phyloP scores from a whole-genome alignment of 768 basidiomycete genomes.

The Termitomyces sp. region DNA sequence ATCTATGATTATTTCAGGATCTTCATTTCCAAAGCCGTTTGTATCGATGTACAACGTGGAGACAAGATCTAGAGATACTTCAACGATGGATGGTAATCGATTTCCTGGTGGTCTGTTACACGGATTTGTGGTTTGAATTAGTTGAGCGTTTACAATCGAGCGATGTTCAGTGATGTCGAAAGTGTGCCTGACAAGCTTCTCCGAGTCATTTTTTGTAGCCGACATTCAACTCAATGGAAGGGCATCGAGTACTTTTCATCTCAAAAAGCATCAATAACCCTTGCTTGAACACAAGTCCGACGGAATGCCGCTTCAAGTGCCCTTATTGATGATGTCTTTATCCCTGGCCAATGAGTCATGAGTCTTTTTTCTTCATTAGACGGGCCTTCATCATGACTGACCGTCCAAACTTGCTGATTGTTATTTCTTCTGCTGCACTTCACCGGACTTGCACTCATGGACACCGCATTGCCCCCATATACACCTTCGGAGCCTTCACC shows the following conservation, averaged over 20 bases:
- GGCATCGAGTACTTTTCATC: background rate
- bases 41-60: background rate
- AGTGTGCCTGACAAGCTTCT: constrained; percentile 5
- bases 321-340: background rate
- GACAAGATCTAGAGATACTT: background rate
- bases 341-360: constrained; percentile 1
- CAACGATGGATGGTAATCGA: background rate
- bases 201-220: constrained; percentile 7
- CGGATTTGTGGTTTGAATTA: background rate
- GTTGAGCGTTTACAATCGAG: background rate
- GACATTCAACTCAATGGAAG: background rate
- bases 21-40: background rate
- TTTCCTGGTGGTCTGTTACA: background rate
- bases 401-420: background rate
- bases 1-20: background rate
- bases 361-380: background rate
- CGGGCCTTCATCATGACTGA: background rate
- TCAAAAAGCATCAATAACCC: background rate
- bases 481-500: constrained; percentile 51
- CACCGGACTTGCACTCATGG: background rate
- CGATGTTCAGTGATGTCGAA: background rate
- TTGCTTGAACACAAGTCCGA: background rate
- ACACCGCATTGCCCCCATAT: constrained; percentile 40
- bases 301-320: background rate
- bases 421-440: background rate